Evolutionary conservation across 805 yeast genomes (phyloP).

Genomic region (Sugiyamaella mastotermitis): DNA sequence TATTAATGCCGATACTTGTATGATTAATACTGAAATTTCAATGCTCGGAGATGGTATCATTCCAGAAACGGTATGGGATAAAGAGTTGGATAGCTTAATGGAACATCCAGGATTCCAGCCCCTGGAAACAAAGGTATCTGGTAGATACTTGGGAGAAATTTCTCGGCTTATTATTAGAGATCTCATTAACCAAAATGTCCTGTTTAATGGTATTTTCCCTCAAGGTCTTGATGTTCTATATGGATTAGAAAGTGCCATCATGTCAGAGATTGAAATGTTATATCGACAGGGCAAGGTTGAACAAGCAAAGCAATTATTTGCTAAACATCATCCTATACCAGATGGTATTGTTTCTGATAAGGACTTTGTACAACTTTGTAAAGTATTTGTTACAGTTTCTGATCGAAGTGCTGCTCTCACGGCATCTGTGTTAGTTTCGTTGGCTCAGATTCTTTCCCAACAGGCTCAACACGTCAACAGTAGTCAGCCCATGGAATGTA

Average conservation of each 20-base stretch:
- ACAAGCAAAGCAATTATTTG: constrained; percentile 20
- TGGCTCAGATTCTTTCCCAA: constrained; percentile 17
- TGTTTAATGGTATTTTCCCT: constrained; percentile 19
- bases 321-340: constrained; percentile 10
- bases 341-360: constrained; percentile 9
- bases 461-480: background rate
- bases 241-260: constrained; percentile 21
- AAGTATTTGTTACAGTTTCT: constrained; percentile 26
- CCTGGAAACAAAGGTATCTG: constrained; percentile 81
- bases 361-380: constrained; percentile 22
- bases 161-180: constrained; percentile 68
- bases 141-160: constrained; percentile 85
- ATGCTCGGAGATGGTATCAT: constrained; percentile 77
- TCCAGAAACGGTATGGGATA: constrained; percentile 74
- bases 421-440: constrained; percentile 26
- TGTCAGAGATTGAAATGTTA: constrained; percentile 25
- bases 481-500: constrained; percentile 14
- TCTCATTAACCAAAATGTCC: constrained; percentile 44
- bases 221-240: constrained; percentile 21
- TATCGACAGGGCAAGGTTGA: constrained; percentile 14
- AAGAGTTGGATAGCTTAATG: constrained; percentile 50
- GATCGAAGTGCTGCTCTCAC: constrained; percentile 29
- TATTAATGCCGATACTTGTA: constrained; percentile 20
- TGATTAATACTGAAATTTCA: constrained; percentile 90
- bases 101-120: constrained; percentile 78